These are phyloP conservation scores for Alternaria metachromatica DNA, from an alignment of 2,329 filamentous ascomycete genomes.

Conservation along the genomic window DNA sequence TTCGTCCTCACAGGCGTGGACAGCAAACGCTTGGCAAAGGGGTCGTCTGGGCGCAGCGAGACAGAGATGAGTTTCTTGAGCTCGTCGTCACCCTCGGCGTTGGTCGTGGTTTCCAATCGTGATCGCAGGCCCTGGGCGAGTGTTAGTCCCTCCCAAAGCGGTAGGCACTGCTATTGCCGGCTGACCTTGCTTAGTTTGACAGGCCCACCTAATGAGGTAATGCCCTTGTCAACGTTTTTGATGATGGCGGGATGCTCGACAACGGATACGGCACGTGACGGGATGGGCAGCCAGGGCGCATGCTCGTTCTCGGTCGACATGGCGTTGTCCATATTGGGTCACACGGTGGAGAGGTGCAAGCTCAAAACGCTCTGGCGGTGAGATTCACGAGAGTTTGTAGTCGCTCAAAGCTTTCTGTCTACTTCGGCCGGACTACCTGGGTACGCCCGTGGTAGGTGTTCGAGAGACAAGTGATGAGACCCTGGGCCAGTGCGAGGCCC, in stretches of 20 bases:
- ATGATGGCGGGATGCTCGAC: conserved; percentile 73
- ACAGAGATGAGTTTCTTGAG: conserved; percentile 65
- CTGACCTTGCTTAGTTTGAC: conserved; percentile 60
- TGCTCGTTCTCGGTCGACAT: conserved; percentile 9
- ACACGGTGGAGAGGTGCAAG: neutral
- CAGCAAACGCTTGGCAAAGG: conserved; percentile 76
- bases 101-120: conserved; percentile 31
- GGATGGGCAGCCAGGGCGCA: conserved; percentile 59
- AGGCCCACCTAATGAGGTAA: conserved; percentile 67
- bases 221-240: conserved; percentile 67
- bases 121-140: conserved; percentile 34
- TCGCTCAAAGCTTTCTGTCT: neutral
- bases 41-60: conserved; percentile 81
- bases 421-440: neutral
- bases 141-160: conserved; percentile 15
- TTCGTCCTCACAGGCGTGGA: conserved; percentile 79
- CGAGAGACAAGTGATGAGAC: neutral
- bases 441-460: neutral
- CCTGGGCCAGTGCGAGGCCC: neutral
- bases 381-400: neutral
- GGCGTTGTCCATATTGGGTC: conserved; percentile 11
- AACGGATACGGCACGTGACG: conserved; percentile 61
- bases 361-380: conserved; percentile 9
- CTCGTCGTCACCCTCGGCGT: conserved; percentile 39
- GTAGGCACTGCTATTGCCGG: conserved; percentile 3